Evolutionary conservation across 2,329 filamentous ascomycete species (phyloP).

Genomic region (Lasiodiplodia hormozganensis): DNA sequence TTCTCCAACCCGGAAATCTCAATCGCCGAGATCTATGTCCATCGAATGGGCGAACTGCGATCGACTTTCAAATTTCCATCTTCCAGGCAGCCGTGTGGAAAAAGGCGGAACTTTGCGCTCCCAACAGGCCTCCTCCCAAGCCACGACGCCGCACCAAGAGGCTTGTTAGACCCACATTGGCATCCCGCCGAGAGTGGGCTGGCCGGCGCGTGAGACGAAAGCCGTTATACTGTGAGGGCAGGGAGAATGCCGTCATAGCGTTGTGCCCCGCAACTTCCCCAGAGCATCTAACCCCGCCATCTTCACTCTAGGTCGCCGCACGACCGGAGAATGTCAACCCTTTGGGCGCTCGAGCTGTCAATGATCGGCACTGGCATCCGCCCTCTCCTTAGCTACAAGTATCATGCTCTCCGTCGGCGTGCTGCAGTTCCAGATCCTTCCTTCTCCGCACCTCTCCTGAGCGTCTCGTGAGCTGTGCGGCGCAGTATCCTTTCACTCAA

Average conservation of each 20-base stretch:
- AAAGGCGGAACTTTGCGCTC: neutral
- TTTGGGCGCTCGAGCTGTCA: neutral
- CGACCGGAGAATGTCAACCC: neutral
- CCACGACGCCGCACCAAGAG: neutral
- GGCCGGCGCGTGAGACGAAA: neutral
- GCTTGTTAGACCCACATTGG: neutral
- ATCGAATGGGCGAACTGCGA: neutral
- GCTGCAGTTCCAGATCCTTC: conserved; percentile 4
- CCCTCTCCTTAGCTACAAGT: neutral
- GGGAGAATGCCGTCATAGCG: conserved; percentile 13
- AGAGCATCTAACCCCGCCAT: conserved; percentile 22
- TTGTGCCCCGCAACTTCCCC: conserved; percentile 15
- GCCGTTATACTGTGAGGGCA: neutral
- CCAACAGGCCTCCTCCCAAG: neutral
- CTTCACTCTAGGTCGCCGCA: conserved; percentile 3
- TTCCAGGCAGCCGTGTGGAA: neutral
- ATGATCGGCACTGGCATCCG: neutral
- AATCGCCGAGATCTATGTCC: too few relatives aligned
- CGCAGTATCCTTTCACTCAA: neutral
- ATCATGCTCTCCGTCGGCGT: neutral
- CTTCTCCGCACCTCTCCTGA: conserved; percentile 7
- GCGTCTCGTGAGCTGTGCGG: conserved; percentile 20
- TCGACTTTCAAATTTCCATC: too few relatives aligned
- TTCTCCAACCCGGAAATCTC: neutral
- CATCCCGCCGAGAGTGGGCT: neutral